Evolutionary conservation across 2,329 filamentous ascomycete genomes (phyloP).

Genomic region (Allantophomopsis lycopodina): DNA sequence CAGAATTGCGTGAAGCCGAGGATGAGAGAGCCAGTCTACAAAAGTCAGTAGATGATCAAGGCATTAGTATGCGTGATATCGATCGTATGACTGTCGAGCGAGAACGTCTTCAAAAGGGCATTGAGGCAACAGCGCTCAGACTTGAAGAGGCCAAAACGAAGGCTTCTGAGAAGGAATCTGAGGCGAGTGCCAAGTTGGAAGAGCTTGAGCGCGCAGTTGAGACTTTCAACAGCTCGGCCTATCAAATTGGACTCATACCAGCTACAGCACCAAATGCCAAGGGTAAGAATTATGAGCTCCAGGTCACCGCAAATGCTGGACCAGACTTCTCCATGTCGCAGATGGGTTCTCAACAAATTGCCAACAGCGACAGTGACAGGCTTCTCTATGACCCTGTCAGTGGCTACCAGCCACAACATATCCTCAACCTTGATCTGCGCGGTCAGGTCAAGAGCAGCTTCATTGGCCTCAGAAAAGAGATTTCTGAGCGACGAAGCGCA

Average conservation of each 20-base stretch:
- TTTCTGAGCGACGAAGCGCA: conserved; percentile 73
- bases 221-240: conserved; percentile 85
- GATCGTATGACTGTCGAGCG: conserved; percentile 96
- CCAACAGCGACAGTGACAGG: conserved; percentile 47
- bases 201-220: conserved; percentile 86
- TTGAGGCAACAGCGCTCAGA: conserved; percentile 61
- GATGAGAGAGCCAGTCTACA: conserved; percentile 71
- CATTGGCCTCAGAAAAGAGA: conserved; percentile 67
- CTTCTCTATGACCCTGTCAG: conserved; percentile 70
- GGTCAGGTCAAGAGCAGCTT: conserved; percentile 72
- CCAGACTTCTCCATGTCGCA: conserved; percentile 62
- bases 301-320: conserved; percentile 65
- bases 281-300: conserved; percentile 72
- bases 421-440: conserved; percentile 79
- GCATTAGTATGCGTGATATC: conserved; percentile 95
- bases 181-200: conserved; percentile 74
- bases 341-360: conserved; percentile 20
- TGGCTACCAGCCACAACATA: conserved; percentile 80
- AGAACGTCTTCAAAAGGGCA: conserved; percentile 79
- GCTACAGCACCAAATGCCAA: conserved; percentile 74
- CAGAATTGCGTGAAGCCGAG: conserved; percentile 67
- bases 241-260: conserved; percentile 86
- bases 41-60: conserved; percentile 77
- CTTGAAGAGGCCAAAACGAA: conserved; percentile 77
- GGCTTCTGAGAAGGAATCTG: conserved; percentile 75